Base-by-base conservation (phyloP, 768 basidiomycete species). In the Tephrocybe rancida region DNA sequence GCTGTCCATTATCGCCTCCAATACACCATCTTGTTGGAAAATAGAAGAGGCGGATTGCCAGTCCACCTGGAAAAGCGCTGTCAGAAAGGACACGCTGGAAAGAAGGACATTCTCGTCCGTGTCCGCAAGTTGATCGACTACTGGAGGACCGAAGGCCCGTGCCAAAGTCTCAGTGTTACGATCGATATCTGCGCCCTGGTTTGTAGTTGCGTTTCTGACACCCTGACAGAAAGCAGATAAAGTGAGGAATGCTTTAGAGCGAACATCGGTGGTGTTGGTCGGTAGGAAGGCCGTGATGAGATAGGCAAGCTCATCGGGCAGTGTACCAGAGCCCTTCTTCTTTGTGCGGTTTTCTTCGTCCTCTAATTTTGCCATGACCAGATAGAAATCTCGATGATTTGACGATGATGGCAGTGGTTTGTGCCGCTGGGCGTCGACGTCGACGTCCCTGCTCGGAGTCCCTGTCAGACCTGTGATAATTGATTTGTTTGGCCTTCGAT, bases 11-110 rank as follows among this genome's bases (percentile, higher is more conserved):
- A 93, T 69, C 41, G 79, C 78, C 34, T 88, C 84, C 27, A 86
- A 60, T 14, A 87, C 66, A 3, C 84, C 86, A 54, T 90, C 86
- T 45, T 77, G 74, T 32, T 72, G 68, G 52, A 94, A 84, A 48
- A 95, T 83, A 21, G 75, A 60, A 9, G 85, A 74, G 9, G 90
- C 92, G 1, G 83, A 73, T 47, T 78, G 71, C 69, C 84, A 80
- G 59, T 92, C 90, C n/a, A 93, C 83, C 65, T 93, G 90, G 63
- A 93, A 92, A 18, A 95, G 73, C 0, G 90, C 90, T n/a, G 80
- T 74, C 44, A 94, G 75, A 66, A 92, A 87, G 1, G 83, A 78
- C 34, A 88, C 69, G 10, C 84, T 85, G 13, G 73, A 69, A 16
- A 87, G 70, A 24, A 84, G 67, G 30, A 76, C 73, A 10, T 63